Evolutionary conservation across 2,329 filamentous ascomycete genomes (phyloP).

Genomic region (Beauveria sp.): DNA sequence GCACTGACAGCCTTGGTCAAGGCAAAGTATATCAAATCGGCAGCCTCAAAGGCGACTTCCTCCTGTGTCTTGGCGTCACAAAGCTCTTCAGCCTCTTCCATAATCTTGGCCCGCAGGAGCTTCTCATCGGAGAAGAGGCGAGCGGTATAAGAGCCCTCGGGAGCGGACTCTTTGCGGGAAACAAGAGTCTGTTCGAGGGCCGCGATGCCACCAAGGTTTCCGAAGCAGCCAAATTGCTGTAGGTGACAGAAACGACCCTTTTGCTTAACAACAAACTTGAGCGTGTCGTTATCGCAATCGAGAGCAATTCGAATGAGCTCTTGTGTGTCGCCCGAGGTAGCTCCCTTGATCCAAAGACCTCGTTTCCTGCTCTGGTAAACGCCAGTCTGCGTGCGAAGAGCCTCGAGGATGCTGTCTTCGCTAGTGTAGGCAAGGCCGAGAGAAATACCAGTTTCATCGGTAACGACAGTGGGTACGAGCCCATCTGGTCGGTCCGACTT

Average conservation of each 20-base stretch:
- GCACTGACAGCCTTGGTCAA: conserved; percentile 80
- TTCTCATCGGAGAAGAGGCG: conserved; percentile 88
- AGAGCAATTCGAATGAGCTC: conserved; percentile 76
- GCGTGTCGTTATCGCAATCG: conserved; percentile 89
- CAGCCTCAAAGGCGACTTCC: conserved; percentile 88
- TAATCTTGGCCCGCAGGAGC: conserved; percentile 87
- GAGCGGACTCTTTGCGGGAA: conserved; percentile 73
- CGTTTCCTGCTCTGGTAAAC: conserved; percentile 96
- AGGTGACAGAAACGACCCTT: conserved; percentile 92
- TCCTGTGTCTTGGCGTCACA: conserved; percentile 77
- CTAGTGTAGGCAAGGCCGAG: conserved; percentile 93
- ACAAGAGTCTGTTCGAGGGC: conserved; percentile 81
- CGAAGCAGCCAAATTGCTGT: conserved; percentile 87
- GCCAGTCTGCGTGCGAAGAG: conserved; percentile 66
- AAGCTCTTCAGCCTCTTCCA: conserved; percentile 95
- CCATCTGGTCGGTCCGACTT: conserved; percentile 76
- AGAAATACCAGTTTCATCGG: conserved; percentile 76
- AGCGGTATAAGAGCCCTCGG: conserved; percentile 86
- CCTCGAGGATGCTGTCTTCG: conserved; percentile 80
- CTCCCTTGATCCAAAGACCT: conserved; percentile 93
- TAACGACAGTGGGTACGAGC: conserved; percentile 83
- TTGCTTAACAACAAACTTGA: conserved; percentile 85
- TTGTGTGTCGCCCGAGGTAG: conserved; percentile 89
- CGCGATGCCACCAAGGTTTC: conserved; percentile 71
- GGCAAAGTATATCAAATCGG: conserved; percentile 93